A percentile compares a stretch with the other conserved stretches of the same genome.
These are phyloP conservation scores for Kickxella alabastrina DNA, from an alignment of 192 early-diverging fungal species.

Conservation along the genomic window DNA sequence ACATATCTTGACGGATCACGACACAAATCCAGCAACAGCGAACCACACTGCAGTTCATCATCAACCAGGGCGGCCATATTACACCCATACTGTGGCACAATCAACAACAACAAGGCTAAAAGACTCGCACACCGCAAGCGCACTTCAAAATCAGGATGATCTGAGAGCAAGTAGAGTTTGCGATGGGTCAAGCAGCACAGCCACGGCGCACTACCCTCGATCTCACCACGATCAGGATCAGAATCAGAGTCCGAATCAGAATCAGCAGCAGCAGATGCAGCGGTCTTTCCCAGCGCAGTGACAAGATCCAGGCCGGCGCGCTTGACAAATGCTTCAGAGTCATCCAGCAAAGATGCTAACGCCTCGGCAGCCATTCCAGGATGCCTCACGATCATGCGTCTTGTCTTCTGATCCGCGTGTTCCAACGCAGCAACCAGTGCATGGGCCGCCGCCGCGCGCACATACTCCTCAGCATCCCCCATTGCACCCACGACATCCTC, in stretches of 20 bases:
- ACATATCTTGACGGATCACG: conserved; percentile 49
- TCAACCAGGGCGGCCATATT: background rate
- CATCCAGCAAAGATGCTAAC: conserved; percentile 14
- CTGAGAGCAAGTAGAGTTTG: conserved; percentile 17
- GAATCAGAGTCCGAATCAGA: too few relatives aligned
- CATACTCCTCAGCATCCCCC: conserved; percentile 40
- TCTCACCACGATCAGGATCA: too few relatives aligned
- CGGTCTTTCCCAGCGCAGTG: conserved; percentile 1
- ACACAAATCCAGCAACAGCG: conserved; percentile 41
- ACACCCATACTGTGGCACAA: background rate
- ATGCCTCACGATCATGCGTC: too few relatives aligned
- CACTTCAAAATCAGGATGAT: conserved; percentile 46
- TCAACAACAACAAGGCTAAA: conserved; percentile 23
- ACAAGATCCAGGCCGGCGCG: conserved; percentile 35
- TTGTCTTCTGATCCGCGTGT: background rate
- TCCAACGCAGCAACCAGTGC: conserved; percentile 5
- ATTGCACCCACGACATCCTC: conserved; percentile 17
- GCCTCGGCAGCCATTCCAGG: background rate
- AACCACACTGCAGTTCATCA: conserved; percentile 8
- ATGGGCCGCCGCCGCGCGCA: conserved; percentile 35
- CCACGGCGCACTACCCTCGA: conserved; percentile 11
- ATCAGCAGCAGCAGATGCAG: too few relatives aligned
- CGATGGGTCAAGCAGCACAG: conserved; percentile 6
- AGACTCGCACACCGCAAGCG: conserved; percentile 36
- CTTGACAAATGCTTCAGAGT: conserved; percentile 47